phyloP scores from a whole-genome alignment of 2,329 filamentous ascomycete species.

The Dissoconium aciculare region DNA sequence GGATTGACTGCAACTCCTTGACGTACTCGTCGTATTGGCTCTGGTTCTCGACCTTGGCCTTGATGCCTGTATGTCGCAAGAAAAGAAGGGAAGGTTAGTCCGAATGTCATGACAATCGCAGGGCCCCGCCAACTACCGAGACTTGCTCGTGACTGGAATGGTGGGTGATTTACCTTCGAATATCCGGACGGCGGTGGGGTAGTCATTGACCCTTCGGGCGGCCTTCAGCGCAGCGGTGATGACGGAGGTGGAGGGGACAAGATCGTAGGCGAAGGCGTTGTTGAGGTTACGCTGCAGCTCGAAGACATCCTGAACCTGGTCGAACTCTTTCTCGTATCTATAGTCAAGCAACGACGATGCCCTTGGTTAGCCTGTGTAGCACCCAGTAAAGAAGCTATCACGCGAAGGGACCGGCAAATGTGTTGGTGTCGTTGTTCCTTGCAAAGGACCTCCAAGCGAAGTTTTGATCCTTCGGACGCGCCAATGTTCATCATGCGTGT shows the following conservation, averaged over 20 bases:
- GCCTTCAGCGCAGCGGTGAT: conserved; percentile 83
- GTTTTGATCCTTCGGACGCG: not conserved
- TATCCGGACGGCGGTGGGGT: conserved; percentile 90
- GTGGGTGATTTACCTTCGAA: conserved; percentile 63
- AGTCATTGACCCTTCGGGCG: conserved; percentile 93
- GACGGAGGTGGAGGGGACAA: conserved; percentile 86
- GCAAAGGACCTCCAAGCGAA: not conserved
- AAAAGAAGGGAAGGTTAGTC: too few species aligned
- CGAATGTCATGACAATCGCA: conserved; percentile 3
- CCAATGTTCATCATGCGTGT: too few species aligned
- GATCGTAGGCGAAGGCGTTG: conserved; percentile 99
- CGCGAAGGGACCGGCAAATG: not conserved
- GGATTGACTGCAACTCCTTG: conserved; percentile 76
- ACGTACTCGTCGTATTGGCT: conserved; percentile 95
- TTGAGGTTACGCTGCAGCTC: conserved; percentile 96
- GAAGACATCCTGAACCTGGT: conserved; percentile 93
- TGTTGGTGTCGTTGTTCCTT: not conserved
- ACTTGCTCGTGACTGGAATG: not conserved
- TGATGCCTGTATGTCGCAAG: conserved; percentile 67
- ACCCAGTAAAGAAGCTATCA: not conserved
- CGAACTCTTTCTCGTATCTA: conserved; percentile 99
- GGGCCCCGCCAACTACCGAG: not conserved
- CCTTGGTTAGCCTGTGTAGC: too few species aligned
- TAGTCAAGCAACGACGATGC: too few species aligned
- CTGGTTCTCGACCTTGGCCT: conserved; percentile 98